phyloP scores from a whole-genome alignment of 2,329 filamentous ascomycete species.

The Neospermospora avenae region DNA sequence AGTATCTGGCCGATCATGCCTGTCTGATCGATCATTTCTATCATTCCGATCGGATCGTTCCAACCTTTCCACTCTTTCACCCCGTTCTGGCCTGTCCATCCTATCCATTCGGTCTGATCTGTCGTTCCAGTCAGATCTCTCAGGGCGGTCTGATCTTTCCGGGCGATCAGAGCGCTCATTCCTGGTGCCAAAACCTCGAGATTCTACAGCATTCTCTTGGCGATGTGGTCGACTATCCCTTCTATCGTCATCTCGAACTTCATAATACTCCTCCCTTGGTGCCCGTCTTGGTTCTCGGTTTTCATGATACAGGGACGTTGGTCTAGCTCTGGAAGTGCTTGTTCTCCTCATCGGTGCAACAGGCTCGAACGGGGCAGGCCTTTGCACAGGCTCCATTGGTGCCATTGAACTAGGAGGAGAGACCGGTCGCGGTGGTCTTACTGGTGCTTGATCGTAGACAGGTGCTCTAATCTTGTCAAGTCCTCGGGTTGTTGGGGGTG shows the following conservation, averaged over 20 bases:
- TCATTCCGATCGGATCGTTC: slow-evolving; percentile 15
- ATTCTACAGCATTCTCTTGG: slow-evolving; percentile 31
- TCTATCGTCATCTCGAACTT: slow-evolving; percentile 30
- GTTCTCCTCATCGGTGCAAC: slow-evolving; percentile 34
- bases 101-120: slow-evolving; percentile 9
- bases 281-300: slow-evolving; percentile 22
- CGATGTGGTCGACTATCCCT: slow-evolving; percentile 24
- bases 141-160: slow-evolving; percentile 18
- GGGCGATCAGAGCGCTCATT: slow-evolving; percentile 8
- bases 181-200: slow-evolving; percentile 29
- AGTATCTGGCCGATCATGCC: slow-evolving; percentile 10
- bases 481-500: slow-evolving; percentile 66
- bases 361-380: slow-evolving; percentile 26
- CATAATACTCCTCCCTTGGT: slow-evolving; percentile 33
- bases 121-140: slow-evolving; percentile 11
- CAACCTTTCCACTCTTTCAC: slow-evolving; percentile 1
- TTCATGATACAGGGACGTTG: slow-evolving; percentile 32
- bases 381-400: slow-evolving; percentile 31
- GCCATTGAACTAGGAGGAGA: slow-evolving; percentile 13
- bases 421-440: slow-evolving; percentile 43
- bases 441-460: slow-evolving; percentile 46
- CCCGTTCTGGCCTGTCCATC: slow-evolving; percentile 9
- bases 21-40: slow-evolving; percentile 17
- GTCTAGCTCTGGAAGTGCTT: slow-evolving; percentile 34
- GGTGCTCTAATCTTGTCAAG: slow-evolving; percentile 61